A percentile compares a stretch with the other conserved stretches of the same genome.
phyloP scores from a whole-genome alignment of 2,329 filamentous ascomycete genomes.

The Colletotrichum sp. region DNA sequence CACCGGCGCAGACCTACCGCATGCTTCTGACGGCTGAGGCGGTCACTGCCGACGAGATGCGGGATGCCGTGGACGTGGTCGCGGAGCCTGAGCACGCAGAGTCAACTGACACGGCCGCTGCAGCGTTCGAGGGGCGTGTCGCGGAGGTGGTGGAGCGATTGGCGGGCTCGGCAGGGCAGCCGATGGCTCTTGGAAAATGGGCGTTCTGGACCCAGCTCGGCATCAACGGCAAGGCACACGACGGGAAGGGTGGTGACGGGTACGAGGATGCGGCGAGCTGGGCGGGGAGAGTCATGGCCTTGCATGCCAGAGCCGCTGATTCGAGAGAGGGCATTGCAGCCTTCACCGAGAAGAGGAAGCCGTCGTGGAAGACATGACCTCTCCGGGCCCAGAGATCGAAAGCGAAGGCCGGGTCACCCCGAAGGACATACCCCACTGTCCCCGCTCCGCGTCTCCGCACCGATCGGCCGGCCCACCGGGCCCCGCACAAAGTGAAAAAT shows the following conservation, averaged over 20 bases:
- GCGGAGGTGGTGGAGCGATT: conserved; percentile 27
- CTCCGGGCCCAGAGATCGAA: background rate
- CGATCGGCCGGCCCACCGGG: background rate
- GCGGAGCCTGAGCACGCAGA: conserved; percentile 18
- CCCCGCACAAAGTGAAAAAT: background rate
- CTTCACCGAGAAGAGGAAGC: conserved; percentile 29
- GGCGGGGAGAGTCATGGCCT: conserved; percentile 31
- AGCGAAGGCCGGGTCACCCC: background rate
- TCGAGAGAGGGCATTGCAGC: conserved; percentile 32
- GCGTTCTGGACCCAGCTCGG: conserved; percentile 37
- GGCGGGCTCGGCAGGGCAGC: conserved; percentile 27
- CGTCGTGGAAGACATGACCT: conserved; percentile 25
- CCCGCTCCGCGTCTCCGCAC: background rate
- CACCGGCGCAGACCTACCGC: conserved; percentile 28
- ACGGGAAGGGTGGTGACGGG: conserved; percentile 24
- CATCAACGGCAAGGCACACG: conserved; percentile 11
- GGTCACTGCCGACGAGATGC: conserved; percentile 27
- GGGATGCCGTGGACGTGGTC: conserved; percentile 30
- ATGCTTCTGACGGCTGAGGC: conserved; percentile 34
- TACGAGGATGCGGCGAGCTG: conserved; percentile 30
- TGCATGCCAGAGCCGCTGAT: conserved; percentile 32
- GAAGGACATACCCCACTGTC: background rate
- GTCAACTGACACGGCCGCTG: conserved; percentile 22
- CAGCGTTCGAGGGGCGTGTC: conserved; percentile 28
- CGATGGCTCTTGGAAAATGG: conserved; percentile 39